A percentile compares a stretch with the other conserved stretches of the same genome.
Conservation (phyloP, 2,329 filamentous ascomycete genomes). For the Calonectria naviculata region DNA sequence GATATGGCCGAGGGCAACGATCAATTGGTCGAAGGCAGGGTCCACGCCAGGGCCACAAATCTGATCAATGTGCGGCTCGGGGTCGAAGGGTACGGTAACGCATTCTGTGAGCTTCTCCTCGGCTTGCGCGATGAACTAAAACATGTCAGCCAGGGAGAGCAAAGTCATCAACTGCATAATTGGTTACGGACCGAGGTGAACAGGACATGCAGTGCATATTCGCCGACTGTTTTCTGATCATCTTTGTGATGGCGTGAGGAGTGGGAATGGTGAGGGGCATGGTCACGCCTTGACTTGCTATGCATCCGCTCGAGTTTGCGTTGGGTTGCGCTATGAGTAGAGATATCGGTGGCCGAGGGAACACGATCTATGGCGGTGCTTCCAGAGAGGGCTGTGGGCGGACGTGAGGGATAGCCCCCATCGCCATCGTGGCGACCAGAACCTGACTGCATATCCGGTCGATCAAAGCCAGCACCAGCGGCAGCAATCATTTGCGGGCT, state of each 20-base stretch:
- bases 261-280: conserved; percentile 80
- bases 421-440: conserved; percentile 58
- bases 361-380: conserved; percentile 55
- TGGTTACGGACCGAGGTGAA: conserved; percentile 81
- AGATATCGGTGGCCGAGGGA: conserved; percentile 59
- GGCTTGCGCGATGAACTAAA: conserved; percentile 90
- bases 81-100: conserved; percentile 81
- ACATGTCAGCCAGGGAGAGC: conserved; percentile 26
- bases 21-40: conserved; percentile 90
- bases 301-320: conserved; percentile 71
- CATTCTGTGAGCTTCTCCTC: conserved; percentile 95
- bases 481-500: conserved; percentile 88
- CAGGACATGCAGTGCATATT: conserved; percentile 95
- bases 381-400: conserved; percentile 61
- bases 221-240: conserved; percentile 92
- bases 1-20: conserved; percentile 93
- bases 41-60: conserved; percentile 94
- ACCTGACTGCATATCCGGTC: conserved; percentile 61
- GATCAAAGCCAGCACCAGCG: conserved; percentile 67
- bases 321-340: conserved; percentile 56
- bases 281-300: conserved; percentile 76
- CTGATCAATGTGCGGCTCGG: conserved; percentile 85
- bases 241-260: conserved; percentile 77
- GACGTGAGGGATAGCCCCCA: conserved; percentile 50
- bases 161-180: not conserved